Percentiles rank a stretch among this genome's conserved stretches.
These are phyloP conservation scores for Arthroderma sp. DNA, from an alignment of 2,329 filamentous ascomycete genomes.

Conservation along the genomic window DNA sequence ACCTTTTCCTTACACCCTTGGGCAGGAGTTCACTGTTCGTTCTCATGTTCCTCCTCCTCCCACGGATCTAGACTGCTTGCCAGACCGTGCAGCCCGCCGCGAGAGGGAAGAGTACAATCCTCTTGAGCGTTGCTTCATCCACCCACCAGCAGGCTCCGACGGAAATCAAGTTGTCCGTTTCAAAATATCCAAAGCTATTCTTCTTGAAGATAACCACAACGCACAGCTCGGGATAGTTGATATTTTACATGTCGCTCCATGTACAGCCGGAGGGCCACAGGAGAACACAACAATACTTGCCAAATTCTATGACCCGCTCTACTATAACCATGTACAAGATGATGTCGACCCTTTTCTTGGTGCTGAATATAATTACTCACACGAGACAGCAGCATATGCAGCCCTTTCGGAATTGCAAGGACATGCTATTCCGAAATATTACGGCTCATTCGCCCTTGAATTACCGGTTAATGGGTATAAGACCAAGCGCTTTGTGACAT, in stretches of 20 bases:
- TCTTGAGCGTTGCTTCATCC: conserved; percentile 5
- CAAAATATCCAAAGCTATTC: conserved; percentile 5
- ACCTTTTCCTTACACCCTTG: not conserved
- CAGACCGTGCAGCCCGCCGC: not conserved
- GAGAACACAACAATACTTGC: conserved; percentile 5
- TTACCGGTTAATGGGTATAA: not conserved
- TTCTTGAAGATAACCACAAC: conserved; percentile 6
- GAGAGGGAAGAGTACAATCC: not conserved
- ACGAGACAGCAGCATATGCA: conserved; percentile 6
- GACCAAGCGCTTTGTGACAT: conserved; percentile 11
- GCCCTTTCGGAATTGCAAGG: conserved; percentile 6
- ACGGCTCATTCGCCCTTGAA: conserved; percentile 9
- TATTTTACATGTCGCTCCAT: not conserved
- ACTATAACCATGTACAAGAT: conserved; percentile 3
- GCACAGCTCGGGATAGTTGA: conserved; percentile 6
- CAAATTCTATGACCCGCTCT: conserved; percentile 10
- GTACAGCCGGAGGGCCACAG: not conserved
- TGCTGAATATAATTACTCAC: conserved; percentile 5
- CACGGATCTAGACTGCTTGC: not conserved
- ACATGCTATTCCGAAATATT: conserved; percentile 7
- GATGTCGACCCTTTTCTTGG: conserved; percentile 7
- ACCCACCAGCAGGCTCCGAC: conserved; percentile 3
- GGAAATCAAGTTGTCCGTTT: not conserved
- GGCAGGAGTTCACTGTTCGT: not conserved
- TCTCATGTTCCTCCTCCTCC: not conserved